Evolutionary conservation across 2,329 filamentous ascomycete genomes (phyloP).

Genomic region (Verticillium isaacii): DNA sequence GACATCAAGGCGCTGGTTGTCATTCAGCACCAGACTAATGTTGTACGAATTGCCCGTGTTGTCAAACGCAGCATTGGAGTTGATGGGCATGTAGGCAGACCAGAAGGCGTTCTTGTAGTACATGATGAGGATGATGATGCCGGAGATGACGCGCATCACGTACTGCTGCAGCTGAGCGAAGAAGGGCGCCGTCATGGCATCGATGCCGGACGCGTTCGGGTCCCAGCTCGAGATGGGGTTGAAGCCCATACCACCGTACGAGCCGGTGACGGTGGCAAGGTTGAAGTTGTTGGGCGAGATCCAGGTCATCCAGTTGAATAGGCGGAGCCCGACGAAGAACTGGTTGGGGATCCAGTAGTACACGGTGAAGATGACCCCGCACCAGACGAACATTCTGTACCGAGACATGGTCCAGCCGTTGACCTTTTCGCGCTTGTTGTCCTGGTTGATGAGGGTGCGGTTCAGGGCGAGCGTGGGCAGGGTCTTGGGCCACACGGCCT

Average conservation of each 20-base stretch:
- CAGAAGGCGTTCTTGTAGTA: slow-evolving; percentile 38
- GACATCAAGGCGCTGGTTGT: slow-evolving; percentile 23
- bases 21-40: slow-evolving; percentile 28
- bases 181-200: slow-evolving; percentile 32
- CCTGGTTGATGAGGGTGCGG: slow-evolving; percentile 24
- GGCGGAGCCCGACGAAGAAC: slow-evolving; percentile 36
- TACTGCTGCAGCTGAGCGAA: slow-evolving; percentile 31
- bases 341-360: slow-evolving; percentile 45
- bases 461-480: slow-evolving; percentile 29
- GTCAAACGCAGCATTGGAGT: slow-evolving; percentile 39
- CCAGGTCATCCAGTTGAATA: slow-evolving; percentile 47
- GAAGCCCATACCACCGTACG: slow-evolving; percentile 35
- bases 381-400: slow-evolving; percentile 36
- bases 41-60: slow-evolving; percentile 36
- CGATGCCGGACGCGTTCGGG: slow-evolving; percentile 30
- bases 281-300: slow-evolving; percentile 40
- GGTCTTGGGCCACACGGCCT: slow-evolving; percentile 26
- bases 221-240: slow-evolving; percentile 47
- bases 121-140: slow-evolving; percentile 32
- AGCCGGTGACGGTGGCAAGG: slow-evolving; percentile 37
- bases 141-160: slow-evolving; percentile 27
- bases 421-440: slow-evolving; percentile 26
- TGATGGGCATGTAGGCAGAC: slow-evolving; percentile 42
- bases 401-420: slow-evolving; percentile 40
- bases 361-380: slow-evolving; percentile 31